Base-by-base conservation (phyloP, 345 rosid species). In the Camelina laxa region DNA sequence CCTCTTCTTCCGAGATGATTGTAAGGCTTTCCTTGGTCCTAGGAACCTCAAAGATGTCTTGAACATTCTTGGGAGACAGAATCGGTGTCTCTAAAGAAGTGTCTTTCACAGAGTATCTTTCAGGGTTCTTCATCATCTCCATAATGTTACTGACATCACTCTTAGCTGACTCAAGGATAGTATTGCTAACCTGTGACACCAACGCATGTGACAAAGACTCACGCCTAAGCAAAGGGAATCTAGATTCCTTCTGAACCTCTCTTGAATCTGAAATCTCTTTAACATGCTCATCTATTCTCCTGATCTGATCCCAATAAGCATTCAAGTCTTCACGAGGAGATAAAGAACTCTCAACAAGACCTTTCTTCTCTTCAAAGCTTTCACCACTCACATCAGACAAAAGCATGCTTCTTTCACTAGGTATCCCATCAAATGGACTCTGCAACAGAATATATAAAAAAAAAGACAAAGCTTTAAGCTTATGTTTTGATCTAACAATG, bases 11-110 rank as follows among this genome's bases (percentile, higher is more conserved):
- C 4, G 77, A 60, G n/a, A 82, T 72, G 78, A 77, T 87, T 70
- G 57, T 76, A 56, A 79, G 75, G 55, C 71, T 79, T 42, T 74
- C 82, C 11, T 58, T 68, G 13, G 38, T 68, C 79, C 55, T 74
- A 1, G 91, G 88, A 65, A 93, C 94, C 81, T 91, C 96, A 45
- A 77, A 88, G n/a, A 84, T 65, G 67, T 91, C 97, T 17, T 84
- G 90, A 2, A 89, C 80, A 70, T 74, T 72, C 5, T 74, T 74
- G 1, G 86, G 57, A 63, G 74, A 75, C 9, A 11, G 10, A 62
- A 22, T 19, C 4, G 35, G 41, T 27, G 59, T 9, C 60, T 77
- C 73, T 7, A 12, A 41, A n/a, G 36, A 63, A 3, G 63, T 68
- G 49, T 79, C 82, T 59, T 39, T 83, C 6, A 61, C 76, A 48